Conservation (phyloP, 768 basidiomycete species). For the Rhodotorula kratochvilovae region DNA sequence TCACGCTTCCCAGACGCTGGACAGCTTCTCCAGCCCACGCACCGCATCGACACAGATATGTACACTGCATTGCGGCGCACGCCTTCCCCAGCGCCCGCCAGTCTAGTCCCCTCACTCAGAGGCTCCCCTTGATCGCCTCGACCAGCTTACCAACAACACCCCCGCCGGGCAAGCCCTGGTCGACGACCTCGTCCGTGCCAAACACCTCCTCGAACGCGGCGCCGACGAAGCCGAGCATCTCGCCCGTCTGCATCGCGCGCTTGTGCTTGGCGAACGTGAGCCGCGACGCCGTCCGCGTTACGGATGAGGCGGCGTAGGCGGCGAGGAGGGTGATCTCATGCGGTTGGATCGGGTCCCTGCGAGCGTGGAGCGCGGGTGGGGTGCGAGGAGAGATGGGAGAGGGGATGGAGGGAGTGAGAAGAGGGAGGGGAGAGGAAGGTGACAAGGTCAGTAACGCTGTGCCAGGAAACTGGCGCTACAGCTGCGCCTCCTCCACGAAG, state of each 20-base stretch:
- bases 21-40: no score
- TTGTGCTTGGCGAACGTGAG: constrained; percentile 71
- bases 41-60: neutral
- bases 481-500: no score
- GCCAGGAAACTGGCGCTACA: no score
- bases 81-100: neutral
- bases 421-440: constrained; percentile 31
- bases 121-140: constrained; percentile 14
- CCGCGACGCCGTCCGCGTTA: constrained; percentile 77
- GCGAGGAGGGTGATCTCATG: constrained; percentile 70
- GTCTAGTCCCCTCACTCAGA: neutral
- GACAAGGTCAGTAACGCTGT: no score
- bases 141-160: constrained; percentile 7
- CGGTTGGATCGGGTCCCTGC: constrained; percentile 45
- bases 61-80: neutral
- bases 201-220: constrained; percentile 70
- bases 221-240: constrained; percentile 61
- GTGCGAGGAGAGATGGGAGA: constrained; percentile 28
- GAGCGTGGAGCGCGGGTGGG: neutral
- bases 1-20: no score
- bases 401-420: neutral
- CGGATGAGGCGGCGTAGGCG: constrained; percentile 77
- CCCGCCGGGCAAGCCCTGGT: neutral
- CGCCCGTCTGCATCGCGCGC: constrained; percentile 74
- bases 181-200: constrained; percentile 49